Base-by-base conservation (phyloP, 148 eudicot species). In the Rhododendron molle region DNA sequence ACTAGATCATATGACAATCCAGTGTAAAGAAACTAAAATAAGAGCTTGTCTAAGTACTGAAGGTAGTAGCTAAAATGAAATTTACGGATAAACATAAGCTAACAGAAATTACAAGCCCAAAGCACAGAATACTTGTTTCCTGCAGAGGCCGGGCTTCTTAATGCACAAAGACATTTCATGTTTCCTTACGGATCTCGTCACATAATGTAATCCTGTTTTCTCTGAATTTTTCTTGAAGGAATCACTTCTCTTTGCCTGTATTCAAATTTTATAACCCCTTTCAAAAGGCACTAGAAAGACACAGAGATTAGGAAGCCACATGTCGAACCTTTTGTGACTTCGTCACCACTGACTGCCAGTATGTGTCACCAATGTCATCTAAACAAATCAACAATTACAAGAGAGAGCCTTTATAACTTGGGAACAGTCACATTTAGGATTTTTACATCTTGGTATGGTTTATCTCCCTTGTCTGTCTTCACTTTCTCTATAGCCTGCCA, bases 371-470 rank as follows among this genome's bases (percentile, higher is more conserved):
- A 83, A 67, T 46, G n/a, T 21, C 20, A 50, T 50, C 13, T 36
- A 52, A 52, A 23, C 71, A 74, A 2, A 36, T 52, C 26, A 14
- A 46, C 65, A 49, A 30, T n/a, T 60, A 50, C 40, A 76, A 34
- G 54, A 13, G 36, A 65, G 43, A 49, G n/a, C 85, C 74, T 72
- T 85, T 74, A 94, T 23, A 83, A 96, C 90, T 95, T 97, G 82
- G 99, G 99, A 84, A 97, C 93, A 49, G 99, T 95, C 84, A 97
- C 99, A 83, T 91, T 97, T n/a, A 97, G 89, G 87, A 97, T 97
- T 87, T 97, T 97, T 80, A 97, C 96, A 83, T 97, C 99, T 88
- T 97, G 98, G 84, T 93, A 93, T 28, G 99, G 99, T 88, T 91
- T 95, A 90, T 97, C 99, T 77, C 52, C 82, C 89, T 89, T 95